Percentiles rank a stretch among this genome's conserved stretches.
phyloP scores from a whole-genome alignment of 2,329 filamentous ascomycete genomes.

The Fusarium sp. region DNA sequence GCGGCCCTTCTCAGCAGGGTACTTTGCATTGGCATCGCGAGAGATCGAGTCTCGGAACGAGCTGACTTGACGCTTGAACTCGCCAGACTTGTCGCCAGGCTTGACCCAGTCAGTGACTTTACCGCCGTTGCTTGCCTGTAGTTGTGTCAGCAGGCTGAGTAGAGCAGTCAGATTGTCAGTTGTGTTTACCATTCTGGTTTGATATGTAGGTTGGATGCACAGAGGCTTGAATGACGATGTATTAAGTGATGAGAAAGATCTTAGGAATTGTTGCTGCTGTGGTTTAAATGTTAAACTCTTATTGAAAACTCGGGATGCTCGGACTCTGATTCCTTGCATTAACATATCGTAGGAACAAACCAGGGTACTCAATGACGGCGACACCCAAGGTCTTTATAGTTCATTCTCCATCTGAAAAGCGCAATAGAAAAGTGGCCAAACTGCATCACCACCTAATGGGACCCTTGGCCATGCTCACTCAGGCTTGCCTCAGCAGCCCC shows the following conservation, averaged over 20 bases:
- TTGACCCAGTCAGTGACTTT: slow-evolving; percentile 86
- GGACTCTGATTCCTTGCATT: slow-evolving; percentile 33
- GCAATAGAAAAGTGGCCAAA: slow-evolving; percentile 16
- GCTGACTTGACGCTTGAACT: slow-evolving; percentile 91
- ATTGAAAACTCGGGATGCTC: slow-evolving; percentile 31
- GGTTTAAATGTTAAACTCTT: slow-evolving; percentile 5
- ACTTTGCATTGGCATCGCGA: slow-evolving; percentile 75
- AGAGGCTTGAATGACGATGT: slow-evolving; percentile 4
- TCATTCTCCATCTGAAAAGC: background rate
- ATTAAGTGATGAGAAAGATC: slow-evolving; percentile 23
- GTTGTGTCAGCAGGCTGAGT: slow-evolving; percentile 22
- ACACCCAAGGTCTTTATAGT: slow-evolving; percentile 40
- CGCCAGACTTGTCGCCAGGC: slow-evolving; percentile 80
- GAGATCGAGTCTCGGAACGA: slow-evolving; percentile 86
- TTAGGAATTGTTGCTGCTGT: slow-evolving; percentile 14
- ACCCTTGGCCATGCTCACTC: slow-evolving; percentile 32
- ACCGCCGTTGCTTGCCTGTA: slow-evolving; percentile 32
- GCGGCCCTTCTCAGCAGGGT: slow-evolving; percentile 85
- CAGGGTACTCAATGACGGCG: slow-evolving; percentile 29
- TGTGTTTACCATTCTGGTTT: slow-evolving; percentile 43
- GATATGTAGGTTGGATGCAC: slow-evolving; percentile 12
- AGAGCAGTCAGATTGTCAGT: background rate
- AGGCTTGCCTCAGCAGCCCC: slow-evolving; percentile 43
- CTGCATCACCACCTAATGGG: slow-evolving; percentile 15
- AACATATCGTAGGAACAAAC: slow-evolving; percentile 33